Base-by-base conservation (phyloP, 306 rosid genomes). In the Vachellia pachyceras region DNA sequence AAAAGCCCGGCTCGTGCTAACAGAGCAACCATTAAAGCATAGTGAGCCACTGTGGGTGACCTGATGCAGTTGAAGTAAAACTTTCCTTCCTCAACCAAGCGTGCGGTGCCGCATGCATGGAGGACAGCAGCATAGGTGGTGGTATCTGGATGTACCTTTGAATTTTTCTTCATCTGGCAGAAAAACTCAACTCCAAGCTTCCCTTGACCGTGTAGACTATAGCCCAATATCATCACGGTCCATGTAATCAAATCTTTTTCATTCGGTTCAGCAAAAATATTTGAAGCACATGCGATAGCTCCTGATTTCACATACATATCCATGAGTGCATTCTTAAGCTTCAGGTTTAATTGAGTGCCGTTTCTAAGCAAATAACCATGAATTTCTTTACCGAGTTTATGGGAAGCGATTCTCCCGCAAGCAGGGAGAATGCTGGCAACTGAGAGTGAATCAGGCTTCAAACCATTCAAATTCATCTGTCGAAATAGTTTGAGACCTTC, bases 281-380 rank as follows among this genome's bases (percentile, higher is more conserved):
- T 86, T 36, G 68, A 81, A 61, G 97, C 91, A 47, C 76, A 81
- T 57, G 84, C 72, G n/a, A 90, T 82, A 57, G 22, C 87, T 74
- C 95, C 97, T 8, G 95, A 88, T 79, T 90, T 90, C 10, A 82
- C 92, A 79, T 92, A 89, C 95, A 88, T 89, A 54, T 92, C 97
- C 76, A 84, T 83, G 9, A 90, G 75, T 45, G 97, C 91, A 84
- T 92, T 92, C 68, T 72, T 80, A 58, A 90, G 88, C n/a, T 80
- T 79, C 50, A 84, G 82, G 81, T 90, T 90, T 82, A 83, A 75
- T 29, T 44, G 68, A 17, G 84, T 44, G 44, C 84, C 67, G 69
- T 79, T 86, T 68, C 92, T 85, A 75, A 92, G 86, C 85, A 91
- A 73, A 82, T 82, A 89, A 6, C 89, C 95, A 67, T 92, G 97